Conservation (phyloP, 2,329 filamentous ascomycete genomes). For the Aspergillus ustus region DNA sequence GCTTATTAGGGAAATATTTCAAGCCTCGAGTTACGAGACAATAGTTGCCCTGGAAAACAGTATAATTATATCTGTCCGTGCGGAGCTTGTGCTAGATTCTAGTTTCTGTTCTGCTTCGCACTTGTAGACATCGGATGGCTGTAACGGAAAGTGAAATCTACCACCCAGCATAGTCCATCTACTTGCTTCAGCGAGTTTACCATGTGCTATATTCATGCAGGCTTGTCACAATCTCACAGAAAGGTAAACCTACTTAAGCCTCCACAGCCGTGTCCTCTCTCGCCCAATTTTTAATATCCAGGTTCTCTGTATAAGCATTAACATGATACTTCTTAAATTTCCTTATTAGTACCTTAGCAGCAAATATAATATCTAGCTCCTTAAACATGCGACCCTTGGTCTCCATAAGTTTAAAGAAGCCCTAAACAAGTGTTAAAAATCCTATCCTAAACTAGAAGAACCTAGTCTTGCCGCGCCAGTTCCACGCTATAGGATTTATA, state of each 20-base stretch:
- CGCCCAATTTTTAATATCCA: slow-evolving; percentile 14
- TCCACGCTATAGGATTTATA: slow-evolving; percentile 38
- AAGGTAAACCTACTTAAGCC: background rate
- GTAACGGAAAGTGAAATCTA: too few relatives aligned
- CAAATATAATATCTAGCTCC: slow-evolving; percentile 25
- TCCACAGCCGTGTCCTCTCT: background rate
- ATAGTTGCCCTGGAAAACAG: too few relatives aligned
- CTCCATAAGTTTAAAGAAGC: slow-evolving; percentile 48
- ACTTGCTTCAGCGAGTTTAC: too few relatives aligned
- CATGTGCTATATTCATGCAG: too few relatives aligned
- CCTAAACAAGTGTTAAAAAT: slow-evolving; percentile 42
- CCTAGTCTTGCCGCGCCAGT: slow-evolving; percentile 46
- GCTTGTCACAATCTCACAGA: too few relatives aligned
- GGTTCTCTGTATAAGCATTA: slow-evolving; percentile 14
- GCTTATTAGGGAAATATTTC: too few relatives aligned
- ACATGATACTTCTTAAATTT: slow-evolving; percentile 16
- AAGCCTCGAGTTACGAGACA: too few relatives aligned
- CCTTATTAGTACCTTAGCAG: slow-evolving; percentile 8
- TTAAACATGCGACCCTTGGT: slow-evolving; percentile 26
- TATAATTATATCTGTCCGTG: too few relatives aligned
- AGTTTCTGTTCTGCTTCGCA: too few relatives aligned
- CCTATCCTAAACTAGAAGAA: slow-evolving; percentile 48
- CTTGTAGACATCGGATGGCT: too few relatives aligned
- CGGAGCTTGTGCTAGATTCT: too few relatives aligned
- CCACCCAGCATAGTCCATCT: too few relatives aligned